phyloP scores from a whole-genome alignment of 2,329 filamentous ascomycete genomes.

The Zymoseptoria brevis region DNA sequence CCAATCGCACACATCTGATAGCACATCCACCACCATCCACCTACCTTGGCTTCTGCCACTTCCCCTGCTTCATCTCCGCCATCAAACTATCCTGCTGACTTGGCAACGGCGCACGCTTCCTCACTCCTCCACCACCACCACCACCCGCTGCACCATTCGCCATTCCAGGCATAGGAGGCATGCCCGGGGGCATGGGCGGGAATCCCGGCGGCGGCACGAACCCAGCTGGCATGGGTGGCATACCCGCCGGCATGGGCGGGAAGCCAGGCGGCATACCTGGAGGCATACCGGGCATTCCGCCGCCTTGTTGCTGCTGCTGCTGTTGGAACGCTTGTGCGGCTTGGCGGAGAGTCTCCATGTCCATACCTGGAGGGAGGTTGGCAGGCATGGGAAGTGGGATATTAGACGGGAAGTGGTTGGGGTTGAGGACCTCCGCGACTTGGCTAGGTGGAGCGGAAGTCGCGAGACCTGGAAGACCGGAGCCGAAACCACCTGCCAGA shows the following conservation, averaged over 20 bases:
- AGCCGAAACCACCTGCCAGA: conserved; percentile 50
- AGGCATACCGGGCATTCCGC: conserved; percentile 18
- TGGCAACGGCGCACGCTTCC: conserved; percentile 62
- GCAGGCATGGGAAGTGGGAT: conserved; percentile 17
- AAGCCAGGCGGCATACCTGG: conserved; percentile 15
- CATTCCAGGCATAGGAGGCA: conserved; percentile 6
- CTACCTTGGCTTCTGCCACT: conserved; percentile 36
- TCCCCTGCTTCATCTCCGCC: conserved; percentile 60
- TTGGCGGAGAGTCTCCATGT: conserved; percentile 27
- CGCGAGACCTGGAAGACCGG: conserved; percentile 27
- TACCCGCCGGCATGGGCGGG: conserved; percentile 9
- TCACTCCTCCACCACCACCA: conserved; percentile 27
- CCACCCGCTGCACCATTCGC: background rate
- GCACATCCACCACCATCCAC: no score
- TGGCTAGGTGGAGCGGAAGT: conserved; percentile 4
- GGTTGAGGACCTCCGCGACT: conserved; percentile 22
- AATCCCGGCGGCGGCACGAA: conserved; percentile 30
- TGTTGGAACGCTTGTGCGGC: conserved; percentile 22
- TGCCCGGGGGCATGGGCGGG: conserved; percentile 26
- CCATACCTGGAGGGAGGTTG: conserved; percentile 22
- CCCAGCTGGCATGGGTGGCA: conserved; percentile 23
- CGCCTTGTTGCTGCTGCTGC: conserved; percentile 25
- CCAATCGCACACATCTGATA: no score
- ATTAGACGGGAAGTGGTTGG: conserved; percentile 19
- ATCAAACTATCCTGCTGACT: conserved; percentile 77